Evolutionary conservation across 2,329 filamentous ascomycete species (phyloP), one percentile per base, ranked within the genome.

Genomic region (Hirsutella rhossiliensis): DNA sequence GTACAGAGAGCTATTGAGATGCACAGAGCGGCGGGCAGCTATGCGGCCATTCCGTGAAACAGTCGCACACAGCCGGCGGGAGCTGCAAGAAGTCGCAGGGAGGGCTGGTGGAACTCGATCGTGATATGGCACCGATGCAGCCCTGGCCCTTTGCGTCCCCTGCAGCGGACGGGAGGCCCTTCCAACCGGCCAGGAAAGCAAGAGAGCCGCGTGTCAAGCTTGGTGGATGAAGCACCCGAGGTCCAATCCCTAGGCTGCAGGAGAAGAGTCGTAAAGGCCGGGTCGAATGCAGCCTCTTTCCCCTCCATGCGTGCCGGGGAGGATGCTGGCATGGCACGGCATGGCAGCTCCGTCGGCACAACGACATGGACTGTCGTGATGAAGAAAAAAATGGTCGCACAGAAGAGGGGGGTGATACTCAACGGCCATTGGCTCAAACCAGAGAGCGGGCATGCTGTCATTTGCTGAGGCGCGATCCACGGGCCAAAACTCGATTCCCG

Each of bases 401-500:
- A 11, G 8, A 19, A 37, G 34, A n/a, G 34, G n/a, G n/a, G 34
- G 34, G 15, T 17, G 34, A 11, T 11, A 12, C 29, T 41, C 3
- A 47, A 48, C 56, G 37, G 37, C 15, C 34, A 37, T 37, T 37
- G 34, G 34, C 15, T 37, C 15, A 37, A 18, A 13, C 37, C 37
- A 38, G 23, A 17, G 37, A 11, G 19, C 5, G 37, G 19, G 37
- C 37, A 20, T 3, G 20, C 20, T 15, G 34, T 37, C n/a, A 37
- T 11, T 37, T 18, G 34, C 15, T 37, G 34, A 11, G 9, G 34
- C 13, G 34, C 41, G 56, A 59, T 60, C 48, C 50, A 45, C 51
- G 48, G 50, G 54, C 56, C 52, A 56, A 57, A 58, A 32, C 46
- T 52, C 56, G 57, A 59, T 60, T 54, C 47, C 43, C 52, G 46